A percentile compares a stretch with the other conserved stretches of the same genome.
Evolutionary conservation across 2,329 filamentous ascomycete genomes (phyloP).

Genomic region (Dissoconium aciculare): DNA sequence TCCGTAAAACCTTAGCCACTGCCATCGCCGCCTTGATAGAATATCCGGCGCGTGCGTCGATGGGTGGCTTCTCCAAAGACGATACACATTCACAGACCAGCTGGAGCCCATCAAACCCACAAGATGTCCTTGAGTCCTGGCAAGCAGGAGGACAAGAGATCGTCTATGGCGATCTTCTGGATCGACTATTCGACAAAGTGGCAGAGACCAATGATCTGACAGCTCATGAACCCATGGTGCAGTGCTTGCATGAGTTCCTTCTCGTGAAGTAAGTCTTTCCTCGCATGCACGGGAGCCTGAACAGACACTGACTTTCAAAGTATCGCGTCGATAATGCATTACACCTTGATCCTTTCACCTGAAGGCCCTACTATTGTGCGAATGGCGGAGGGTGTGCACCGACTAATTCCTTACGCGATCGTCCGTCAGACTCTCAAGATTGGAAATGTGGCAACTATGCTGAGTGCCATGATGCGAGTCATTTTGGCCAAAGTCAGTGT

Average conservation of each 20-base stretch:
- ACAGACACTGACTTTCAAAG: constrained; percentile 27
- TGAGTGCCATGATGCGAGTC: constrained; percentile 56
- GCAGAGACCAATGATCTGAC: constrained; percentile 48
- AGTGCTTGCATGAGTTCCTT: constrained; percentile 51
- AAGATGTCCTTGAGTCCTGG: constrained; percentile 50
- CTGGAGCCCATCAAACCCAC: constrained; percentile 45
- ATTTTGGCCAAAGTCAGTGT: constrained; percentile 66
- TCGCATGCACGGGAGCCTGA: constrained; percentile 1
- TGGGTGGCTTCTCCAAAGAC: constrained; percentile 43
- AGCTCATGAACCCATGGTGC: constrained; percentile 45
- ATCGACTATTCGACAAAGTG: constrained; percentile 48
- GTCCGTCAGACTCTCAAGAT: constrained; percentile 59
- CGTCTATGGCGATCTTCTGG: constrained; percentile 53
- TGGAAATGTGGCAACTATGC: constrained; percentile 70
- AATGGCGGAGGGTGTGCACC: constrained; percentile 54
- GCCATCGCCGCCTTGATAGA: constrained; percentile 56
- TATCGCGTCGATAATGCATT: constrained; percentile 58
- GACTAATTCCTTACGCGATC: constrained; percentile 55
- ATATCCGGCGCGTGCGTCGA: constrained; percentile 48
- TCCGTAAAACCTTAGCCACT: constrained; percentile 59
- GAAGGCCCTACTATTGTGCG: constrained; percentile 62
- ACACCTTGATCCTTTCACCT: constrained; percentile 56
- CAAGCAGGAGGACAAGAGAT: constrained; percentile 50
- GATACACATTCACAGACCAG: constrained; percentile 20
- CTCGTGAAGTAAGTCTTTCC: constrained; percentile 47